These are phyloP conservation scores for Sclerotinia subarctica DNA, from an alignment of 2,329 filamentous ascomycete species.

Conservation along the genomic window DNA sequence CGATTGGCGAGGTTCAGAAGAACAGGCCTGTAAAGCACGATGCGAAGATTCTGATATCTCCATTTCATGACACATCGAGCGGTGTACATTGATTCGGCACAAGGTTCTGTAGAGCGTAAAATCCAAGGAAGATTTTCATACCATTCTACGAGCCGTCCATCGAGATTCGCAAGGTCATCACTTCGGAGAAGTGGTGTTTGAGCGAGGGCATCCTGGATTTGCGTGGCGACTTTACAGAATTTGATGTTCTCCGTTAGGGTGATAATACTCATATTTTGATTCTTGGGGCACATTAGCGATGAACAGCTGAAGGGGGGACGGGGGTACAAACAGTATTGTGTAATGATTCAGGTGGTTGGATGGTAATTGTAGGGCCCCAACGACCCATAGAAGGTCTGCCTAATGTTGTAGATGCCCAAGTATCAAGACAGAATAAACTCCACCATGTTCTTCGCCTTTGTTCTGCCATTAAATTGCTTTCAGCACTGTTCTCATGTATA, in stretches of 20 bases:
- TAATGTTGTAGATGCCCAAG: conserved; percentile 69
- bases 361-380: conserved; percentile 65
- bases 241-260: conserved; percentile 73
- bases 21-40: conserved; percentile 71
- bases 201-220: conserved; percentile 72
- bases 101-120: conserved; percentile 61
- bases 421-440: conserved; percentile 70
- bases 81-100: conserved; percentile 66
- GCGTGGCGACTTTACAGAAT: conserved; percentile 75
- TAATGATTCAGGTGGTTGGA: conserved; percentile 53
- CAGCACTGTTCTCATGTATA: conserved; percentile 36
- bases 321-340: conserved; percentile 31
- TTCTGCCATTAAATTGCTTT: conserved; percentile 48
- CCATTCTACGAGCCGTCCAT: conserved; percentile 68
- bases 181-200: conserved; percentile 64
- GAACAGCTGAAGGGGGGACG: background rate
- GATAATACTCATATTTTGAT: conserved; percentile 62
- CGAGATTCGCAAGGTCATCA: conserved; percentile 63
- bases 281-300: background rate
- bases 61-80: conserved; percentile 75
- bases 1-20: conserved; percentile 59
- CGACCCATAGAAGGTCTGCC: conserved; percentile 68
- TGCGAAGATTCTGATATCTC: conserved; percentile 75
- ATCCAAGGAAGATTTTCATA: conserved; percentile 67
- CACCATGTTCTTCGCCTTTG: conserved; percentile 69